Evolutionary conservation across 495 filamentous ascomycete genomes (phyloP).

Genomic region (Xylaria bambusicola): DNA sequence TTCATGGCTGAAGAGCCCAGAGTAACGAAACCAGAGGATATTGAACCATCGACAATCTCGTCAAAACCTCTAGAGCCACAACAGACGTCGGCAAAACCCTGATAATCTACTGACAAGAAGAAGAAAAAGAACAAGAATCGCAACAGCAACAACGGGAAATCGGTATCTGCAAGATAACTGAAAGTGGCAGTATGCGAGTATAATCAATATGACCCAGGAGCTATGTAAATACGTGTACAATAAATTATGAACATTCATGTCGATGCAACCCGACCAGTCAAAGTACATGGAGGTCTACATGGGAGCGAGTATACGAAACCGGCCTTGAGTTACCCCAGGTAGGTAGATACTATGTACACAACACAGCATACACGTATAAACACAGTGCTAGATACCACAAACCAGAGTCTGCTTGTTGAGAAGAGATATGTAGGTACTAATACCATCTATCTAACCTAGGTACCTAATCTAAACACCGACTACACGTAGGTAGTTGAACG

Average conservation of each 20-base stretch:
- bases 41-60: slow-evolving; percentile 30
- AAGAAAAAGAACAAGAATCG: neutral
- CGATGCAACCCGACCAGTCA: neutral
- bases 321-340: no score
- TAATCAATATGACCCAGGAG: no score
- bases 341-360: neutral
- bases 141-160: no score
- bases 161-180: neutral
- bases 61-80: slow-evolving; percentile 20
- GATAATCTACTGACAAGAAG: neutral
- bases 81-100: slow-evolving; percentile 25
- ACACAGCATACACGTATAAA: no score
- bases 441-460: no score
- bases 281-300: no score
- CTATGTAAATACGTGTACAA: slow-evolving; percentile 33
- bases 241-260: slow-evolving; percentile 4
- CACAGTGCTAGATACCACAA: no score
- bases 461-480: no score
- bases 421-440: no score
- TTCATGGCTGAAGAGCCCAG: slow-evolving; percentile 18
- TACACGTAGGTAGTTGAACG: no score
- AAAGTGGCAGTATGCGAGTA: slow-evolving; percentile 16
- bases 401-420: no score
- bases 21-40: slow-evolving; percentile 16
- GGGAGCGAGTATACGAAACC: no score